A percentile compares a stretch with the other conserved stretches of the same genome.
phyloP scores from a whole-genome alignment of 768 basidiomycete genomes.

The Tubosaeta sp. region DNA sequence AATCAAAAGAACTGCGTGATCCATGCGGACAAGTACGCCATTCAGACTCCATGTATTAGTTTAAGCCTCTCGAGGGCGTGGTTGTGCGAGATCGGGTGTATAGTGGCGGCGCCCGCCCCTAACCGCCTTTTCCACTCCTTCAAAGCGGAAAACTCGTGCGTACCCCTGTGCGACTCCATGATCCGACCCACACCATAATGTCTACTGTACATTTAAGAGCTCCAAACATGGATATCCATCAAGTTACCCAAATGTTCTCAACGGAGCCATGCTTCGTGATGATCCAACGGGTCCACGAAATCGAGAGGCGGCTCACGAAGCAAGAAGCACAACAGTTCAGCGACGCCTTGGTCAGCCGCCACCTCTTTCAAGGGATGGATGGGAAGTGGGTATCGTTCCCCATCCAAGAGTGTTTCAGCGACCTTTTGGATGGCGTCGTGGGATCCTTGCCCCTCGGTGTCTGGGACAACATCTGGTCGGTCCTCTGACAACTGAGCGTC shows the following conservation, averaged over 20 bases:
- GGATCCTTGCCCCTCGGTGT: slow-evolving; percentile 34
- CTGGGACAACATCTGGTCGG: slow-evolving; percentile 43
- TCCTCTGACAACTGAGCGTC: slow-evolving; percentile 49
- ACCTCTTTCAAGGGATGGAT: slow-evolving; percentile 10
- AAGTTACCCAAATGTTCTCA: background rate
- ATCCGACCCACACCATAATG: too few relatives aligned
- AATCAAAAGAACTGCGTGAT: too few relatives aligned
- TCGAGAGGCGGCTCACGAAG: slow-evolving; percentile 11
- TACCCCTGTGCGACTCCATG: too few relatives aligned
- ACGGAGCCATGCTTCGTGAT: slow-evolving; percentile 11
- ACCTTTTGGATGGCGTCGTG: slow-evolving; percentile 32
- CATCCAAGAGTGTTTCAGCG: slow-evolving; percentile 36
- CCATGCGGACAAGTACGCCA: too few relatives aligned
- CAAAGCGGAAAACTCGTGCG: too few relatives aligned
- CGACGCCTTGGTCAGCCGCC: slow-evolving; percentile 1
- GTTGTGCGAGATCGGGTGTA: too few relatives aligned
- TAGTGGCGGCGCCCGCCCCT: too few relatives aligned
- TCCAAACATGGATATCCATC: slow-evolving; percentile 30
- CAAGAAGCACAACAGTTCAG: slow-evolving; percentile 25
- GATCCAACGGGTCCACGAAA: slow-evolving; percentile 1
- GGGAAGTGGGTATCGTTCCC: slow-evolving; percentile 41
- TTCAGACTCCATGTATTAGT: too few relatives aligned
- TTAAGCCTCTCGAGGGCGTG: too few relatives aligned
- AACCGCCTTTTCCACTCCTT: too few relatives aligned
- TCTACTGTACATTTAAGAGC: too few relatives aligned